Evolutionary conservation across 2,329 filamentous ascomycete genomes (phyloP).

Genomic region (Lojkania enalia): DNA sequence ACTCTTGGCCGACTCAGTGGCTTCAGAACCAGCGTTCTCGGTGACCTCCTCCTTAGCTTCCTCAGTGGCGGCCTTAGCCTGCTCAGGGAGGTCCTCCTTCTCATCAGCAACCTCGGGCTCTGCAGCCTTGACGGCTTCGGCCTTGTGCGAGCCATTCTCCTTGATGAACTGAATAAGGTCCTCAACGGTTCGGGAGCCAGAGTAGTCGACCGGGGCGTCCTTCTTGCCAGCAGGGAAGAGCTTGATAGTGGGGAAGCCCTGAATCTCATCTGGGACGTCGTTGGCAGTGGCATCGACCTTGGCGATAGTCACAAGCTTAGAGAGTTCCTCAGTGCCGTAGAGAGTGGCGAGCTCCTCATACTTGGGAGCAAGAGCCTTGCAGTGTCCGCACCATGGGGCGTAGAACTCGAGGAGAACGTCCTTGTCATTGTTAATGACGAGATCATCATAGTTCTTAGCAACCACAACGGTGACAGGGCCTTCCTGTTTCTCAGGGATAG

Average conservation of each 20-base stretch:
- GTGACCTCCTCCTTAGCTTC: conserved; percentile 46
- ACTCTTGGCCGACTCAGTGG: conserved; percentile 43
- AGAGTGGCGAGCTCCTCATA: conserved; percentile 66
- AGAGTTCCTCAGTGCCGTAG: conserved; percentile 56
- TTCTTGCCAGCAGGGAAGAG: conserved; percentile 91
- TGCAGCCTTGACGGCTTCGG: conserved; percentile 64
- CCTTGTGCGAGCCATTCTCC: conserved; percentile 91
- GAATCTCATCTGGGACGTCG: conserved; percentile 94
- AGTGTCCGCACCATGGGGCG: conserved; percentile 79
- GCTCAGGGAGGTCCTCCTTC: conserved; percentile 51
- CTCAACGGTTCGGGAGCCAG: conserved; percentile 83
- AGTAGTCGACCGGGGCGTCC: conserved; percentile 81
- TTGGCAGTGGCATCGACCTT: conserved; percentile 97
- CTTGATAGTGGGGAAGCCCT: conserved; percentile 99
- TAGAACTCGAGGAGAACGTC: conserved; percentile 99
- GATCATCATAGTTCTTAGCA: conserved; percentile 87
- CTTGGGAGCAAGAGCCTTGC: conserved; percentile 69
- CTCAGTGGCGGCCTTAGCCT: conserved; percentile 50
- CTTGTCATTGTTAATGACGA: conserved; percentile 92
- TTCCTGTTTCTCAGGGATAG: conserved; percentile 90
- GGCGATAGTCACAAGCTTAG: conserved; percentile 67
- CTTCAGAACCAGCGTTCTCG: no score
- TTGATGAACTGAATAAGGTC: conserved; percentile 90
- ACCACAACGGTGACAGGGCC: conserved; percentile 86
- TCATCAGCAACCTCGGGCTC: conserved; percentile 58